Conservation (phyloP, 164 flowering plant species). For the Chimonanthus praecox region DNA sequence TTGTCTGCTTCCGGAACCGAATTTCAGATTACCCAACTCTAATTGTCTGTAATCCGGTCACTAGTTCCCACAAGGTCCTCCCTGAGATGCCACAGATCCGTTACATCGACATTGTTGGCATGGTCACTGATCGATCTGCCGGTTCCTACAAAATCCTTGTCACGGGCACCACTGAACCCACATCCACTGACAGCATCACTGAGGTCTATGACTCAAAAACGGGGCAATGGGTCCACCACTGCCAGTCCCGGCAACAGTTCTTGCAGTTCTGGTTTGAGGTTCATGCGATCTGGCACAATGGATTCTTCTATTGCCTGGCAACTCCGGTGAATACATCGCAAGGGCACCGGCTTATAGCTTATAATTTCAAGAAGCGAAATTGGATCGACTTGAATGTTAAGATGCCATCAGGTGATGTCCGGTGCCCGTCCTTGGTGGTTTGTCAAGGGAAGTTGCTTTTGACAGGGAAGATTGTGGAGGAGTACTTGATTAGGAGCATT, state of each 20-base stretch:
- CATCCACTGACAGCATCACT: slow-evolving; percentile 21
- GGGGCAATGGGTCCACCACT: slow-evolving; percentile 18
- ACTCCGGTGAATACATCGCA: slow-evolving; percentile 19
- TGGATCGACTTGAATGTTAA: slow-evolving; percentile 27
- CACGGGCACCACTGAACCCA: slow-evolving; percentile 21
- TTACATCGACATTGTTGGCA: slow-evolving; percentile 24
- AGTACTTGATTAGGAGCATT: slow-evolving; percentile 23
- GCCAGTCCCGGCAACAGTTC: slow-evolving; percentile 18
- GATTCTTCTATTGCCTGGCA: slow-evolving; percentile 25
- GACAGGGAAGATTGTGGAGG: slow-evolving; percentile 29
- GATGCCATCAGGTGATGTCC: slow-evolving; percentile 18
- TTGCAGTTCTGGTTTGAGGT: slow-evolving; percentile 26
- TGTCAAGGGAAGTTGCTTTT: slow-evolving; percentile 21
- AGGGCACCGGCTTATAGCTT: slow-evolving; percentile 17
- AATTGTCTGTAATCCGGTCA: slow-evolving; percentile 25
- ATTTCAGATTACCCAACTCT: slow-evolving; percentile 20
- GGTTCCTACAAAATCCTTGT: slow-evolving; percentile 16
- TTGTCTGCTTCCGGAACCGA: slow-evolving; percentile 23
- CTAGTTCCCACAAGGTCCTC: slow-evolving; percentile 18
- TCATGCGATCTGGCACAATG: slow-evolving; percentile 22
- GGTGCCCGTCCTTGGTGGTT: slow-evolving; percentile 23
- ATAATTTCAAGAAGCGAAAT: slow-evolving; percentile 15
- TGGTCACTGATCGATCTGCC: slow-evolving; percentile 13
- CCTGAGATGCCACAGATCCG: slow-evolving; percentile 19
- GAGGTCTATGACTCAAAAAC: slow-evolving; percentile 24